phyloP scores from a whole-genome alignment of 805 yeast species.

The Ogataea kodamae region DNA sequence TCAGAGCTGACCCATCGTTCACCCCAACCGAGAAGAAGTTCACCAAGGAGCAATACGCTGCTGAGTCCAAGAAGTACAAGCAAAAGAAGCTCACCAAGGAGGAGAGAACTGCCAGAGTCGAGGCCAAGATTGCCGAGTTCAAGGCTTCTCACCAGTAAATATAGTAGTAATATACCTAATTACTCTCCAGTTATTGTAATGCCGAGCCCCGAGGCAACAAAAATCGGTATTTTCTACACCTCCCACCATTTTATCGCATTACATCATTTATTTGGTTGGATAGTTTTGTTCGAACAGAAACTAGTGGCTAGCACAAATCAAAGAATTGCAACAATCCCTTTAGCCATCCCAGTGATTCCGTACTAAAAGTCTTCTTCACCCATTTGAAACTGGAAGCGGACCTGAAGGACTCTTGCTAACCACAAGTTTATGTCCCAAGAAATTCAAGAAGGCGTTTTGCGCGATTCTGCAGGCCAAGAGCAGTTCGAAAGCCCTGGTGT shows the following conservation, averaged over 20 bases:
- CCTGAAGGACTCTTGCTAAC: constrained; percentile 3
- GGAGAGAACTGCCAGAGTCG: constrained; percentile 86
- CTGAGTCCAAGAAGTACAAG: constrained; percentile 90
- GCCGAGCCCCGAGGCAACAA: not conserved
- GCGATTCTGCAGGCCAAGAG: constrained; percentile 7
- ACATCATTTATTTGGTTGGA: constrained; percentile 1
- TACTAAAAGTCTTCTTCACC: not conserved
- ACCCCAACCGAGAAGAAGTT: constrained; percentile 86
- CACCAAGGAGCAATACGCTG: constrained; percentile 98
- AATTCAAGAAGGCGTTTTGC: constrained; percentile 2
- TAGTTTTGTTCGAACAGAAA: constrained; percentile 1
- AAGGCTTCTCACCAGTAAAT: constrained; percentile 45
- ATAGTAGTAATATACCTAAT: too few species aligned
- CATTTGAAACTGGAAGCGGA: constrained; percentile 1
- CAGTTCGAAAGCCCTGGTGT: constrained; percentile 44
- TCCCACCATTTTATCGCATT: constrained; percentile 5
- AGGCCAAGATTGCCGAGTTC: constrained; percentile 92
- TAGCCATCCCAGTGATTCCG: too few species aligned
- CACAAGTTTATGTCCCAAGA: constrained; percentile 9
- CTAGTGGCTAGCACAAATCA: constrained; percentile 11
- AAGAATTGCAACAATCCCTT: too few species aligned
- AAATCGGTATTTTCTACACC: not conserved
- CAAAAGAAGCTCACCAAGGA: constrained; percentile 83
- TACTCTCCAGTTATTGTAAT: too few species aligned
- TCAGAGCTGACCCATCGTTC: constrained; percentile 94